Evolutionary conservation across 805 yeast species (phyloP).

Genomic region (Candida morakotiae): DNA sequence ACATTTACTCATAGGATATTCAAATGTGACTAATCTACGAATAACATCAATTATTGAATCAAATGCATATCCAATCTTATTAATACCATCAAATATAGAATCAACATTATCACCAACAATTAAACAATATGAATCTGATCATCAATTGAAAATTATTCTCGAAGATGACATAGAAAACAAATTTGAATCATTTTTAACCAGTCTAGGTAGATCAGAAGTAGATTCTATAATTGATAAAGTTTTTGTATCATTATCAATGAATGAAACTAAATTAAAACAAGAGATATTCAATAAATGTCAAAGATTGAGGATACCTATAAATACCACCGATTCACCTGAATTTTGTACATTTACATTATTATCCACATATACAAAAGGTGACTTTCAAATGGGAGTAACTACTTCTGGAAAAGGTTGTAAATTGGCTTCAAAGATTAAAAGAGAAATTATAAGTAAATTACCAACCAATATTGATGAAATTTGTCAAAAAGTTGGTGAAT

Average conservation of each 20-base stretch:
- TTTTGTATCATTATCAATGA: conserved; percentile 50
- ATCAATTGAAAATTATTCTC: conserved; percentile 21
- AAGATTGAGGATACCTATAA: conserved; percentile 72
- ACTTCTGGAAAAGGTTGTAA: conserved; percentile 90
- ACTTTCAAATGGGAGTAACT: conserved; percentile 75
- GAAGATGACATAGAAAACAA: conserved; percentile 1
- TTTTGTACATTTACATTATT: conserved; percentile 72
- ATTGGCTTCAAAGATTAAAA: conserved; percentile 71
- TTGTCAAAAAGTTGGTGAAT: conserved; percentile 63
- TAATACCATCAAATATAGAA: conserved; percentile 35
- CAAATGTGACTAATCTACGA: conserved; percentile 45
- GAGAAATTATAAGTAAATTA: conserved; percentile 62
- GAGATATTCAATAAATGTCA: conserved; percentile 50
- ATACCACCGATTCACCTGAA: conserved; percentile 69
- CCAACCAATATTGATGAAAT: conserved; percentile 70
- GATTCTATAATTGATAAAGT: conserved; percentile 69
- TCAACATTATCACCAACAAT: conserved; percentile 20
- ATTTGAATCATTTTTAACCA: conserved; percentile 37
- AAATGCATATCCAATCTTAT: conserved; percentile 52
- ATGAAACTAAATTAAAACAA: conserved; percentile 24
- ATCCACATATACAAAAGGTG: conserved; percentile 68
- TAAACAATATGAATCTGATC: conserved; percentile 18
- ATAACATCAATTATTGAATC: conserved; percentile 44
- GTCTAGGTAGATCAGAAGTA: conserved; percentile 60
- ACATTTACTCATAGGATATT: conserved; percentile 56